A percentile compares a stretch with the other conserved stretches of the same genome.
phyloP scores from a whole-genome alignment of 1,284 basidiomycete species.

The Cryptococcus sp. region DNA sequence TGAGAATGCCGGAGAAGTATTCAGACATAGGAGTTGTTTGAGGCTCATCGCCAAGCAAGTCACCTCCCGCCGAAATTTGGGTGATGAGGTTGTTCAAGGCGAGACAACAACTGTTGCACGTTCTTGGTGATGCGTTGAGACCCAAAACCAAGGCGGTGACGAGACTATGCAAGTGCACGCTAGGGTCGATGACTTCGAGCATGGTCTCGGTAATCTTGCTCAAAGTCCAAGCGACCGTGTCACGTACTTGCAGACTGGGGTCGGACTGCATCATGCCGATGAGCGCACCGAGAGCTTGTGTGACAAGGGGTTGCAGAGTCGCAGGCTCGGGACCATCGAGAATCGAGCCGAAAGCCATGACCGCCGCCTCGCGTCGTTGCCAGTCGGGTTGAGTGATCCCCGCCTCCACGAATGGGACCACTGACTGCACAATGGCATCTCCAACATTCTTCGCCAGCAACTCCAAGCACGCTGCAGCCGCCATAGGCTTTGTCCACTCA shows the following conservation, averaged over 20 bases:
- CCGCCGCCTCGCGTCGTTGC: constrained; percentile 93
- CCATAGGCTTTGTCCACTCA: constrained; percentile 99
- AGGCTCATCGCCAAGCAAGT: constrained; percentile 56
- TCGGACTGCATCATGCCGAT: constrained; percentile 92
- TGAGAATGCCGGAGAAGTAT: constrained; percentile 84
- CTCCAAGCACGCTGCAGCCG: constrained; percentile 88
- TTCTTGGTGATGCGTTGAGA: constrained; percentile 68
- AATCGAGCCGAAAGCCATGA: constrained; percentile 98
- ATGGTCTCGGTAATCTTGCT: constrained; percentile 92
- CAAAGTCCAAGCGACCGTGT: constrained; percentile 97
- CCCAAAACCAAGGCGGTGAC: constrained; percentile 81
- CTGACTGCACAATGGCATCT: constrained; percentile 85
- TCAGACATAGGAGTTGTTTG: constrained; percentile 69
- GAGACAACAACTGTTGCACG: constrained; percentile 94
- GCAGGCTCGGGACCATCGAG: constrained; percentile 90
- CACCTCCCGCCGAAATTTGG: constrained; percentile 66
- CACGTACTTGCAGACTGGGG: constrained; percentile 82
- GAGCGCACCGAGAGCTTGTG: constrained; percentile 89
- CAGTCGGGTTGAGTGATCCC: constrained; percentile 87
- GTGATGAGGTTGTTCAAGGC: constrained; percentile 92
- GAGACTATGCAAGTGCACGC: constrained; percentile 82
- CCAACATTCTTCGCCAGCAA: constrained; percentile 88
- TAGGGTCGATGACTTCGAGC: constrained; percentile 82
- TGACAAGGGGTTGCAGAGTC: constrained; percentile 80
- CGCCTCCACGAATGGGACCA: constrained; percentile 96